phyloP scores from a whole-genome alignment of 208 protist genomes.

The Porcisia hertigi region DNA sequence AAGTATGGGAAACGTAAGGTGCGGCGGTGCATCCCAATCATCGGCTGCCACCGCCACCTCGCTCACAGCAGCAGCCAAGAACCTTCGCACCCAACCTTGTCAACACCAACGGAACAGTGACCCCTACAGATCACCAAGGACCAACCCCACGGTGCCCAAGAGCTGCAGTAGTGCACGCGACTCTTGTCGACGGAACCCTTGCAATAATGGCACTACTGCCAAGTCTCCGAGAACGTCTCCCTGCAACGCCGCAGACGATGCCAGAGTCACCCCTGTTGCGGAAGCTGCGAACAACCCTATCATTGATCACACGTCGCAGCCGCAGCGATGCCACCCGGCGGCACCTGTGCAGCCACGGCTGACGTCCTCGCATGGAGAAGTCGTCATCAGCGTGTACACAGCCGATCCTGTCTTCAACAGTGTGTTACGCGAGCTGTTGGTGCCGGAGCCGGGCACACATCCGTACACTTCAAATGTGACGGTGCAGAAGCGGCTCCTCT shows the following conservation, averaged over 20 bases:
- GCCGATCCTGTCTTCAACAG: conserved; percentile 77
- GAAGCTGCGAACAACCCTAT: not conserved
- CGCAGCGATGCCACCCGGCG: not conserved
- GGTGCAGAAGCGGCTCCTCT: conserved; percentile 70
- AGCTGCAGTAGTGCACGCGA: not conserved
- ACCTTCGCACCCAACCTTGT: not conserved
- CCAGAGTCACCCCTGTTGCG: not conserved
- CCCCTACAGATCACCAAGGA: not conserved
- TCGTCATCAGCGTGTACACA: conserved; percentile 73
- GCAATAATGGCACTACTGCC: not conserved
- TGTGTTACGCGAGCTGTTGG: conserved; percentile 66
- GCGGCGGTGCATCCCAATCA: not conserved
- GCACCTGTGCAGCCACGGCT: conserved; percentile 16
- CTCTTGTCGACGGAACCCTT: not conserved
- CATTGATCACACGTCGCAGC: not conserved
- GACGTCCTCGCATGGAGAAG: conserved; percentile 57
- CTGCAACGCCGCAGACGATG: not conserved
- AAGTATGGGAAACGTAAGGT: not conserved
- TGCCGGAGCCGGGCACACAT: conserved; percentile 64
- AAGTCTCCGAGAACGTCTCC: not conserved
- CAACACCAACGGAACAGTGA: not conserved
- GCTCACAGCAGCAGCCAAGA: not conserved
- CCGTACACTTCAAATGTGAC: conserved; percentile 54
- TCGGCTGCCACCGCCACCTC: not conserved
- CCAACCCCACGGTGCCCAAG: not conserved